phyloP scores from a whole-genome alignment of 1,284 basidiomycete genomes.

The Cryptococcus amylolentus region DNA sequence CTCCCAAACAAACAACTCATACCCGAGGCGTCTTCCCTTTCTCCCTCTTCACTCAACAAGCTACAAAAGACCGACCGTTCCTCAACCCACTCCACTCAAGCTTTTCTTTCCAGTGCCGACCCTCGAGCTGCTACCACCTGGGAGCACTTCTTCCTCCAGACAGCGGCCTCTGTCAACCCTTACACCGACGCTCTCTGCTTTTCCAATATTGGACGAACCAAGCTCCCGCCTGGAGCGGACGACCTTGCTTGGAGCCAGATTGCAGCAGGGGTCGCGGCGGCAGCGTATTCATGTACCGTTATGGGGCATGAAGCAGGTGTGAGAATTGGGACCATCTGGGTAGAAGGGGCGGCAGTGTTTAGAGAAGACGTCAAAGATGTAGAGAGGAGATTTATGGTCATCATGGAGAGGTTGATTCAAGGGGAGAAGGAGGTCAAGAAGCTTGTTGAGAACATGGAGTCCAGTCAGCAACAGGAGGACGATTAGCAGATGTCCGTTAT shows the following conservation, averaged over 20 bases:
- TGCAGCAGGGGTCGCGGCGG: constrained; percentile 17
- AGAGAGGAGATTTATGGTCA: constrained; percentile 9
- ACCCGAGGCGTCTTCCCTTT: no score
- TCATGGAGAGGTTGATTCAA: constrained; percentile 10
- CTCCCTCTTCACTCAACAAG: background rate
- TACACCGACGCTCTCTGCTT: constrained; percentile 21
- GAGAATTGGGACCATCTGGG: constrained; percentile 22
- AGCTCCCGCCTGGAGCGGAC: constrained; percentile 22
- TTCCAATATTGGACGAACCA: constrained; percentile 34
- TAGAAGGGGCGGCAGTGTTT: constrained; percentile 23
- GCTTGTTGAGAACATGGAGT: background rate
- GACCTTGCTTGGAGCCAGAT: constrained; percentile 37
- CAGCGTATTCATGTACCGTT: constrained; percentile 19
- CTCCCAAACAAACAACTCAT: constrained; percentile 26
- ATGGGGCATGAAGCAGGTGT: constrained; percentile 36
- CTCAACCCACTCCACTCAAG: background rate
- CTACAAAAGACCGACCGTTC: background rate
- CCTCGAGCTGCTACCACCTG: constrained; percentile 32
- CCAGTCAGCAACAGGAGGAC: no score
- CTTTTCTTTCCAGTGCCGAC: constrained; percentile 7
- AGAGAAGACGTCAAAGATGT: constrained; percentile 12
- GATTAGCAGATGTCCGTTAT: no score
- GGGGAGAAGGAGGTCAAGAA: background rate
- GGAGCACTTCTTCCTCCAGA: constrained; percentile 34
- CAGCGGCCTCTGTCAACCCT: constrained; percentile 12